Base-by-base conservation (phyloP, 495 filamentous ascomycete species). In the Penicillium verhagenii region DNA sequence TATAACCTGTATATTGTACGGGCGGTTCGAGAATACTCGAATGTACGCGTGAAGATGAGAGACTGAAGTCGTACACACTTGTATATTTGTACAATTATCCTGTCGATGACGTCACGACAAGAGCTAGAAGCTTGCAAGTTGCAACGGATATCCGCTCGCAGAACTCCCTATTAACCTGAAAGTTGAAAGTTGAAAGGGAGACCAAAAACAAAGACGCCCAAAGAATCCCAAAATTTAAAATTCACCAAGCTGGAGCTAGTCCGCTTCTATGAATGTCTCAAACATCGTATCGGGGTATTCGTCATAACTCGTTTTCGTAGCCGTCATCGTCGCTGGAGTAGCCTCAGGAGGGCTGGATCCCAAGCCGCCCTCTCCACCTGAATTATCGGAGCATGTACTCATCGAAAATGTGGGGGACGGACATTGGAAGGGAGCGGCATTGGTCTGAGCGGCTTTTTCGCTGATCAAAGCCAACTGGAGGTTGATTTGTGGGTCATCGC, bases 401-500 rank as follows among this genome's bases (percentile, higher is more conserved):
- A 21, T 37, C 7, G 63, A 63, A 19, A 53, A 56, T 1, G 47
- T 40, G 2, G 54, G 49, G 1, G 57, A 61, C 4, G 54, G 42
- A 18, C 52, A 48, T 44, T 45, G 44, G 2, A 28, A 3, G 14
- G 52, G 28, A 9, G 38, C 47, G 1, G 26, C 6, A 33, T 43
- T 53, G 21, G 10, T 33, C 1, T 44, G 49, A 0, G 58, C 45
- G 4, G 54, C 39, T 3, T 25, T 48, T 16, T 64, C 47, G 18
- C 54, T 59, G 54, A 64, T 64, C 5, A 14, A 53, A 1, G 54
- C 60, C 1, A 67, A 53, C 13, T 67, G 45, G 13, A 38, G 25
- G 47, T 67, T 56, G 58, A 67, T 64, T 14, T 50, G 44, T 3
- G 50, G 53, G 26, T 67, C 57, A 18, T 61, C 52, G 40, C 64